phyloP scores from a whole-genome alignment of 1,139 yeast genomes.

The Pichia sp. region DNA sequence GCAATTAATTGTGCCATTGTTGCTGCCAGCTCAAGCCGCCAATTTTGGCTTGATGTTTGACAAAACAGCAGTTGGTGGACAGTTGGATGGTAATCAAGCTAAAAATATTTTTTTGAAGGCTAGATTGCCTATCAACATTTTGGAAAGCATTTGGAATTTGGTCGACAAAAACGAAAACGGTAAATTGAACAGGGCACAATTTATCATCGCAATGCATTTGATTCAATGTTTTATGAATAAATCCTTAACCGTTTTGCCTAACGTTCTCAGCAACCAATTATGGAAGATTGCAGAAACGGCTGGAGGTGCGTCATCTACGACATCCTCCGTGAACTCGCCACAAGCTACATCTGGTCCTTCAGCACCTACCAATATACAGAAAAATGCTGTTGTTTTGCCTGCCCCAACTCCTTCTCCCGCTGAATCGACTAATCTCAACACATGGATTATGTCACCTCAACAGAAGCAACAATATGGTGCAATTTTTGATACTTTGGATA shows the following conservation, averaged over 20 bases:
- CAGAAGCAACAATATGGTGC: constrained; percentile 74
- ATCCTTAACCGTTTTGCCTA: constrained; percentile 46
- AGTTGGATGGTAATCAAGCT: constrained; percentile 69
- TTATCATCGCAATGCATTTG: constrained; percentile 90
- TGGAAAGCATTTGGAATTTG: constrained; percentile 85
- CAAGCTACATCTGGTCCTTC: background rate
- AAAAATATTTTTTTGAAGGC: constrained; percentile 84
- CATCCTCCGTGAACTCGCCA: constrained; percentile 4
- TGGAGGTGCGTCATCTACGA: background rate
- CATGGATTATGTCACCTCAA: constrained; percentile 63
- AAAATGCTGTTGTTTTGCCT: background rate
- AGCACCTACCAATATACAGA: background rate
- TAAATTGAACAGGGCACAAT: constrained; percentile 59
- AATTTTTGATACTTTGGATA: constrained; percentile 72
- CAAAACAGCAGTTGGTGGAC: constrained; percentile 54
- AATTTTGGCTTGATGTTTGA: constrained; percentile 70
- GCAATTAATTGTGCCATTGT: constrained; percentile 40
- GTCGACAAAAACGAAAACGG: constrained; percentile 77
- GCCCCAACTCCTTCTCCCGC: constrained; percentile 14
- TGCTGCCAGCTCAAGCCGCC: constrained; percentile 57
- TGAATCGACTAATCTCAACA: constrained; percentile 41
- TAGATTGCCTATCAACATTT: constrained; percentile 60
- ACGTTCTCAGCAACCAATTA: constrained; percentile 53
- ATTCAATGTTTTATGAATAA: constrained; percentile 71
- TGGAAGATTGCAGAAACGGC: constrained; percentile 40